These are phyloP conservation scores for Passalora sequoiae DNA, from an alignment of 2,329 filamentous ascomycete species.

Conservation along the genomic window DNA sequence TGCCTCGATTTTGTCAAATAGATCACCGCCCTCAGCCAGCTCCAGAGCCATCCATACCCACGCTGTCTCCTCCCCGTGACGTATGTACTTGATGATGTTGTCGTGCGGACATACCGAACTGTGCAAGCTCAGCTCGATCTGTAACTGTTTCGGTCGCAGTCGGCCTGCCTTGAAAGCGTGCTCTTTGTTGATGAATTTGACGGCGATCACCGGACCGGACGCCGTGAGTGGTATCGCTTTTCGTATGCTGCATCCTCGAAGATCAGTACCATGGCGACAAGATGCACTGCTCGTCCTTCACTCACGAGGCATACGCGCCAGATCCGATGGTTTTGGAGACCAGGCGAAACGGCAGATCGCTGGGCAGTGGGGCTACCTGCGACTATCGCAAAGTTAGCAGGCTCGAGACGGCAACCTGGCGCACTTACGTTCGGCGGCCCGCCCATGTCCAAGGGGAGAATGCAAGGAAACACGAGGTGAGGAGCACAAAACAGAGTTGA, in stretches of 20 bases:
- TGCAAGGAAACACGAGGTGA: conserved; percentile 1
- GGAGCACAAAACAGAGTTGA: not conserved
- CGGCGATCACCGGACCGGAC: conserved; percentile 76
- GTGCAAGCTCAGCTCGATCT: conserved; percentile 87
- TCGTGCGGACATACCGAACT: conserved; percentile 74
- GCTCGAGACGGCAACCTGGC: not conserved
- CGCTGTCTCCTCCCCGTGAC: conserved; percentile 72
- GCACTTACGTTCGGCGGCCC: conserved; percentile 20
- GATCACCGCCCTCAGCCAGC: conserved; percentile 85
- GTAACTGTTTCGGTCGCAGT: conserved; percentile 81
- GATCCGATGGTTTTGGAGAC: conserved; percentile 94
- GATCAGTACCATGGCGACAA: not conserved
- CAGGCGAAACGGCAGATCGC: conserved; percentile 83
- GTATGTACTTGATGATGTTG: conserved; percentile 91
- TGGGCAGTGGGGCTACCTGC: conserved; percentile 80
- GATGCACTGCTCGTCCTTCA: too few relatives aligned
- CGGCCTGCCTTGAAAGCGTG: conserved; percentile 87
- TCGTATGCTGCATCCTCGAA: conserved; percentile 66
- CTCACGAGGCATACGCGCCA: conserved; percentile 91
- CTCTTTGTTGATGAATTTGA: conserved; percentile 98
- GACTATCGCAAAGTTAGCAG: conserved; percentile 50
- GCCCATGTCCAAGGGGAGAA: conserved; percentile 20
- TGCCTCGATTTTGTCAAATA: conserved; percentile 99
- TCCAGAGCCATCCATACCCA: conserved; percentile 99
- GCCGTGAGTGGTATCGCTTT: conserved; percentile 75